phyloP scores from a whole-genome alignment of 2,329 filamentous ascomycete genomes.

The Fusarium globosum region DNA sequence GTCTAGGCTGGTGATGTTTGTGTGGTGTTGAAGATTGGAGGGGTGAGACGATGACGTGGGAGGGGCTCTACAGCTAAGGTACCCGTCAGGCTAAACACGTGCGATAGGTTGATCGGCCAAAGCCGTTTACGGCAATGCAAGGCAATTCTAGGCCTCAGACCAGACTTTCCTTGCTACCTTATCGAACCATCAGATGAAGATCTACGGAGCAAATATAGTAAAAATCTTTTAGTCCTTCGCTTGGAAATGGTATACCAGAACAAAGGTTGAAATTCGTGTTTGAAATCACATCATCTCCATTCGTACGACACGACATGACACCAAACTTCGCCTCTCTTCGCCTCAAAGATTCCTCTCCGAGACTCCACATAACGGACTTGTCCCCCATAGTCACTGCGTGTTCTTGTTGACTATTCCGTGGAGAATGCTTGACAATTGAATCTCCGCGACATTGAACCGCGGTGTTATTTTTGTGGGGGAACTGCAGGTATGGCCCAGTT shows the following conservation, averaged over 20 bases:
- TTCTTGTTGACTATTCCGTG: background rate
- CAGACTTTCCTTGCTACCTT: background rate
- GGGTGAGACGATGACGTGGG: slow-evolving; percentile 33
- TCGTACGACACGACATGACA: background rate
- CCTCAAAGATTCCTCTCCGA: background rate
- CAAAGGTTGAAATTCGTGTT: background rate
- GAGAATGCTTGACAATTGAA: slow-evolving; percentile 10
- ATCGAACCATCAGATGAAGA: background rate
- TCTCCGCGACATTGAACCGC: background rate
- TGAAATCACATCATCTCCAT: slow-evolving; percentile 25
- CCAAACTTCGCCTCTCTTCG: background rate
- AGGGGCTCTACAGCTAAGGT: slow-evolving; percentile 14
- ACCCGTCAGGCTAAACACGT: slow-evolving; percentile 15
- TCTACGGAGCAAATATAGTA: background rate
- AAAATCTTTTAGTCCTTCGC: background rate
- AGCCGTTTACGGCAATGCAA: background rate
- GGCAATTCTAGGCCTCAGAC: background rate
- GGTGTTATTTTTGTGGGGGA: slow-evolving; percentile 29
- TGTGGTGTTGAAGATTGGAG: slow-evolving; percentile 25
- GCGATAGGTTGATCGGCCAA: background rate
- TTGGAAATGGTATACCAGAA: background rate
- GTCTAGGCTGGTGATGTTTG: slow-evolving; percentile 19
- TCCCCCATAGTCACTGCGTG: background rate
- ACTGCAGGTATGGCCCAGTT: slow-evolving; percentile 14
- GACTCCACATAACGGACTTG: background rate